These are phyloP conservation scores for Magnaporthiopsis incrustans DNA, from an alignment of 2,329 filamentous ascomycete species.

Conservation along the genomic window DNA sequence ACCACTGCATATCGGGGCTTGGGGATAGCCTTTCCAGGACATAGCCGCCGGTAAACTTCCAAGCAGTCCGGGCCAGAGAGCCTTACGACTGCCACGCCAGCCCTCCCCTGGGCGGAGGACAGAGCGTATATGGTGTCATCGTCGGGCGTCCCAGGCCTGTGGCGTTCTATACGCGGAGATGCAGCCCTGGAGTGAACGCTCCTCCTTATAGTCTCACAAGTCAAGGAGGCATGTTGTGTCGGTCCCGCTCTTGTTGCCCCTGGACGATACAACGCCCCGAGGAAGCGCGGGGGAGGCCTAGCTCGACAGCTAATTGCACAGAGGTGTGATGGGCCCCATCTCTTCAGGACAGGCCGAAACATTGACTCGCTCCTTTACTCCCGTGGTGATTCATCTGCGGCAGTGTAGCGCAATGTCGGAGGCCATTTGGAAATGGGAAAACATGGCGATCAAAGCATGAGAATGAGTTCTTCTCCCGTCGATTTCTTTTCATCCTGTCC, in stretches of 20 bases:
- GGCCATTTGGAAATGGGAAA: background rate
- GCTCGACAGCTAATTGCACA: background rate
- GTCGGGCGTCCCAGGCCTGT: background rate
- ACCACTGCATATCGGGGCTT: slow-evolving; percentile 57
- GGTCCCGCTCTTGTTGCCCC: no score
- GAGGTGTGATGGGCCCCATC: background rate
- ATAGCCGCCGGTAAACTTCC: slow-evolving; percentile 49
- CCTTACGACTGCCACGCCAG: slow-evolving; percentile 84
- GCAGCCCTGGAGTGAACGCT: background rate
- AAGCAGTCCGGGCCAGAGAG: slow-evolving; percentile 73
- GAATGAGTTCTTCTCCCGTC: background rate
- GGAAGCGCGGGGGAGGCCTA: background rate
- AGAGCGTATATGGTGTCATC: slow-evolving; percentile 81
- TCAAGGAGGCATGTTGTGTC: background rate
- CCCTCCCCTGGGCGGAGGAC: slow-evolving; percentile 76
- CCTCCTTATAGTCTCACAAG: background rate
- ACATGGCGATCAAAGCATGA: background rate
- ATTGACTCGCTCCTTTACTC: background rate
- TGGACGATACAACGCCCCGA: background rate
- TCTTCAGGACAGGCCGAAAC: background rate
- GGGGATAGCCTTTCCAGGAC: slow-evolving; percentile 35
- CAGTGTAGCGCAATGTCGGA: background rate
- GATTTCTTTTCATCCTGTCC: background rate
- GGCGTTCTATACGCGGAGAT: background rate
- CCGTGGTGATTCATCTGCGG: background rate